phyloP scores from a whole-genome alignment of 805 yeast species.

The Candida boleticola region DNA sequence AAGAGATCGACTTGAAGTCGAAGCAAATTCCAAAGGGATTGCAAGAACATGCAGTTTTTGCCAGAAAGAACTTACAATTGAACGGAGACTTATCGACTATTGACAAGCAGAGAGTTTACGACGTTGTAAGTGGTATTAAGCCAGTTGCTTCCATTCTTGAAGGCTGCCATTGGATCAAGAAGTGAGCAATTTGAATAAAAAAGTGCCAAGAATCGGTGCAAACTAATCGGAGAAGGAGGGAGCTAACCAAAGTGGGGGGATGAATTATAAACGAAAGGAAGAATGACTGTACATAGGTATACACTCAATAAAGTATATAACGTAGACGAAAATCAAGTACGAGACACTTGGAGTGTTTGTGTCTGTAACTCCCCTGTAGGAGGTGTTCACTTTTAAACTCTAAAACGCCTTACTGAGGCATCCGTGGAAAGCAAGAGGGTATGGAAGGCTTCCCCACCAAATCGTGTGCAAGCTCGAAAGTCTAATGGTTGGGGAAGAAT shows the following conservation, averaged over 20 bases:
- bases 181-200: conserved; percentile 8
- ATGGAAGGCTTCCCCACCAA: too few relatives aligned
- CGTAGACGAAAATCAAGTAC: too few relatives aligned
- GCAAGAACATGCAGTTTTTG: conserved; percentile 7
- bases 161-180: conserved; percentile 25
- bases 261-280: not conserved
- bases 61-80: conserved; percentile 23
- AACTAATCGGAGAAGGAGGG: not conserved
- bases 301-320: too few relatives aligned
- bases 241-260: not conserved
- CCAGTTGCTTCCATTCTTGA: conserved; percentile 24
- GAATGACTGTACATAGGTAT: too few relatives aligned
- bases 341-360: too few relatives aligned
- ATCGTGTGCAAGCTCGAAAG: too few relatives aligned
- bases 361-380: too few relatives aligned
- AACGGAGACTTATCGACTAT: conserved; percentile 26
- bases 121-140: conserved; percentile 28
- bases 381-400: too few relatives aligned
- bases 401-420: too few relatives aligned
- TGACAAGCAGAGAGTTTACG: conserved; percentile 29
- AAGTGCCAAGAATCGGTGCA: too few relatives aligned
- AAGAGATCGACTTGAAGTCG: conserved; percentile 8
- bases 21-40: conserved; percentile 15
- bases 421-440: too few relatives aligned
- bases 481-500: too few relatives aligned